Percentiles rank a stretch among this genome's conserved stretches.
Evolutionary conservation across 139 green algal species (phyloP).

Genomic region (Deuterostichococcus epilithicus): DNA sequence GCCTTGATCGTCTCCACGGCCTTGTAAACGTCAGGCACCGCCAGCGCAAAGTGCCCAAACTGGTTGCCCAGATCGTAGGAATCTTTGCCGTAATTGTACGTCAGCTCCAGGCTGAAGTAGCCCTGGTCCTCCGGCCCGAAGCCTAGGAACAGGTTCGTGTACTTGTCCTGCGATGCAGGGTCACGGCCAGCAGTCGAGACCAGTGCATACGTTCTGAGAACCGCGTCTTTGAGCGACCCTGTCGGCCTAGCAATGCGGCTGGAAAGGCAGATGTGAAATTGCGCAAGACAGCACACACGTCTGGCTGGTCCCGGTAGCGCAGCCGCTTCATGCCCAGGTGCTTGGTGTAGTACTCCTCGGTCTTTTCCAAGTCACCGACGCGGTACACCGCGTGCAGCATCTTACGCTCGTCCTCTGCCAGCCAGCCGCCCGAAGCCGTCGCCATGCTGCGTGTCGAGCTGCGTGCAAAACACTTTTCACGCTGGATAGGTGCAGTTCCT

Average conservation of each 20-base stretch:
- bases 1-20: constrained; percentile 60
- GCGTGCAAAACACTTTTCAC: too few relatives aligned
- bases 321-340: constrained; percentile 77
- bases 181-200: too few relatives aligned
- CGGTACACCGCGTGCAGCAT: constrained; percentile 85
- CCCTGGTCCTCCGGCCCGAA: constrained; percentile 56
- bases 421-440: constrained; percentile 7
- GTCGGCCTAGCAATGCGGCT: too few relatives aligned
- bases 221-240: too few relatives aligned
- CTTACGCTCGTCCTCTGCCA: constrained; percentile 55
- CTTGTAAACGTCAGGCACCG: constrained; percentile 69
- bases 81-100: constrained; percentile 30
- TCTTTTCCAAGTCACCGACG: constrained; percentile 58
- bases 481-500: too few relatives aligned
- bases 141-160: constrained; percentile 76
- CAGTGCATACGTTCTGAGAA: too few relatives aligned
- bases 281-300: too few relatives aligned
- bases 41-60: constrained; percentile 91
- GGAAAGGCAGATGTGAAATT: too few relatives aligned
- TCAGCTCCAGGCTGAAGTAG: constrained; percentile 64
- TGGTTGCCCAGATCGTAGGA: constrained; percentile 79
- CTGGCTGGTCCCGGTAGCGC: constrained; percentile 72
- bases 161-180: constrained; percentile 85
- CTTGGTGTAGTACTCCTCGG: constrained; percentile 65
- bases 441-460: neutral